Conservation (phyloP, 2,329 filamentous ascomycete species). For the Mariannaea sp. region DNA sequence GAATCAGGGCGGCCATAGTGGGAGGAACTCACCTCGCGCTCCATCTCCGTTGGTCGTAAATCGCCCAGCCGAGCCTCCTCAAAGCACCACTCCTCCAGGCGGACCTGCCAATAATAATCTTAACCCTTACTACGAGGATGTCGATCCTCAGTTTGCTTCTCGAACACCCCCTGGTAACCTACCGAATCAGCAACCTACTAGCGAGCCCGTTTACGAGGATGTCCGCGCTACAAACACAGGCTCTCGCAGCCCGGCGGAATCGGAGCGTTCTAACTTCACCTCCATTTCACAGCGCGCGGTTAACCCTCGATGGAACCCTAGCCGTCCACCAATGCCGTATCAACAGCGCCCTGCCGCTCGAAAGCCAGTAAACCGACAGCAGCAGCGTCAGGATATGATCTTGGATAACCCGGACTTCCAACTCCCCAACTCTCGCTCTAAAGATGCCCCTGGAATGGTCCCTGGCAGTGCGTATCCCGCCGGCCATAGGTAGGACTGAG, state of each 20-base stretch:
- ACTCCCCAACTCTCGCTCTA: slow-evolving; percentile 57
- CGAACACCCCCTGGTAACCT: slow-evolving; percentile 39
- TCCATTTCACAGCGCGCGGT: slow-evolving; percentile 86
- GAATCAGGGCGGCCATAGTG: slow-evolving; percentile 54
- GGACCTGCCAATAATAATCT: slow-evolving; percentile 31
- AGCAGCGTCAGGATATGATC: slow-evolving; percentile 71
- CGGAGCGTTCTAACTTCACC: slow-evolving; percentile 84
- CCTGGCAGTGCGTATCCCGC: slow-evolving; percentile 59
- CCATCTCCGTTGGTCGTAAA: slow-evolving; percentile 52
- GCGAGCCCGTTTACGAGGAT: slow-evolving; percentile 63
- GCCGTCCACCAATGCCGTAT: slow-evolving; percentile 50
- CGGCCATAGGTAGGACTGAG: slow-evolving; percentile 37
- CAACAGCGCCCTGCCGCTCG: slow-evolving; percentile 50
- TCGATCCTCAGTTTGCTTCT: slow-evolving; percentile 83
- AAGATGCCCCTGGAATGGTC: slow-evolving; percentile 51
- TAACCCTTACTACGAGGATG: slow-evolving; percentile 84
- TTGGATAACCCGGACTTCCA: slow-evolving; percentile 88
- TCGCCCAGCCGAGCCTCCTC: slow-evolving; percentile 45
- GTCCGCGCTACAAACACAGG: slow-evolving; percentile 56
- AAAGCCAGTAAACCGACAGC: slow-evolving; percentile 57
- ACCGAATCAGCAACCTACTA: slow-evolving; percentile 36
- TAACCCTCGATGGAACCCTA: slow-evolving; percentile 83
- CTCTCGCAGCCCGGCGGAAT: slow-evolving; percentile 73
- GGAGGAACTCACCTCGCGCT: slow-evolving; percentile 50
- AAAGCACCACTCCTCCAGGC: slow-evolving; percentile 43